Evolutionary conservation across 768 basidiomycete genomes (phyloP).

Genomic region (Suillus fuscotomentosus): DNA sequence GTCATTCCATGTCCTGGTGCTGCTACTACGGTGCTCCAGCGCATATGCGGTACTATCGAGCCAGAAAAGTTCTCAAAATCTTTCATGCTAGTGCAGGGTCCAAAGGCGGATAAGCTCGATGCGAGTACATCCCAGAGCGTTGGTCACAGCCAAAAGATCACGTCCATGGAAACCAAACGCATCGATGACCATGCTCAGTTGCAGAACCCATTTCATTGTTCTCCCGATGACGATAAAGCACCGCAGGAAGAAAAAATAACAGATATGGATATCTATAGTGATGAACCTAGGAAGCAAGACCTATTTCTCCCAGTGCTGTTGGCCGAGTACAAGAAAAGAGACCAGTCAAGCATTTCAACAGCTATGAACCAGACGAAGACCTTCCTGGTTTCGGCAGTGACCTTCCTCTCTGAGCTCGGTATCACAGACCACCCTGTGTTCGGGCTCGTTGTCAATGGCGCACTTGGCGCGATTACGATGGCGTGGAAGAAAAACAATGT

Average conservation of each 20-base stretch:
- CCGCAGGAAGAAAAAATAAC: not conserved
- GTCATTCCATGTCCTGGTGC: not conserved
- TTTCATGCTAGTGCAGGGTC: not conserved
- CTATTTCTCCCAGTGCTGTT: not conserved
- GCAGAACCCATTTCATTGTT: no score
- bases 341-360: not conserved
- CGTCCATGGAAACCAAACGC: no score
- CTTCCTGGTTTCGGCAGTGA: not conserved
- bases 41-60: not conserved
- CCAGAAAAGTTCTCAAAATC: no score
- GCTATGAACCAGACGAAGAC: not conserved
- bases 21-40: no score
- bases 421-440: conserved; percentile 4
- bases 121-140: no score
- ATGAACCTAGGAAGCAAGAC: not conserved
- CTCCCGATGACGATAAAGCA: not conserved
- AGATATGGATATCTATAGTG: no score
- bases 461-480: not conserved
- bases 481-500: not conserved
- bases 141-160: no score
- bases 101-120: not conserved
- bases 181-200: no score
- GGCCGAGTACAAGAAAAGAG: not conserved
- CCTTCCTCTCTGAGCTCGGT: not conserved
- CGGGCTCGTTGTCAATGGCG: not conserved